Evolutionary conservation across 345 rosid genomes (phyloP), one percentile per base, ranked within the genome.

Genomic region (Citrus trifoliata): DNA sequence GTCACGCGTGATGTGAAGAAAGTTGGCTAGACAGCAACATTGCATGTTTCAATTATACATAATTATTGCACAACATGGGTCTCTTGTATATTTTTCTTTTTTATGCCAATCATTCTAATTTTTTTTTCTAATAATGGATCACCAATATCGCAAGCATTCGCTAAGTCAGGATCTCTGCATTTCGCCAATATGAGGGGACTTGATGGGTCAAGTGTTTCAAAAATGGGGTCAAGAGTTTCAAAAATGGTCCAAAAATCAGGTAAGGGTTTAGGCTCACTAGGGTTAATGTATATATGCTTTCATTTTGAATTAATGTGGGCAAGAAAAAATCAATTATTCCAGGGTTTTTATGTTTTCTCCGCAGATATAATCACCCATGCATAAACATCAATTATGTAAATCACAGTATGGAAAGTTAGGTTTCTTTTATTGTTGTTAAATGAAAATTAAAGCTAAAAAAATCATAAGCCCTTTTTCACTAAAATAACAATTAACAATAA

Each of bases 381-480:
- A 67, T 42, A 25, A 25, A 13, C 7, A 25, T 46, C 7, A 16
- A 46, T 25, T 25, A 40, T 68, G 21, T 6, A 38, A 5, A 68
- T 40, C 72, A 40, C 40, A 82, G 58, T 27, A 55, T 12, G 61
- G 61, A 79, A 83, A 83, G 84, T 63, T 24, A 48, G 56, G 48
- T 55, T 79, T 79, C 83, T 86, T 86, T 77, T 77, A 80, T 71
- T 71, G 73, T 71, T 67, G 21, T 53, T 53, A 53, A 53, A 18
- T 53, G 2, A 53, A 18, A 53, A 53, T 53, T 46, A 46, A 12
- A 46, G 18, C 18, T 46, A 13, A 46, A 46, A 46, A 46, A 30
- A 51, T 72, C 61, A 67, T 55, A 58, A 68, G 69, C 73, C 48
- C 61, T 70, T 51, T 46, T 14, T 48, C 13, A 10, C 9, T 25